A percentile compares a stretch with the other conserved stretches of the same genome.
Evolutionary conservation across 805 yeast species (phyloP).

Genomic region (Candida glaebosa): DNA sequence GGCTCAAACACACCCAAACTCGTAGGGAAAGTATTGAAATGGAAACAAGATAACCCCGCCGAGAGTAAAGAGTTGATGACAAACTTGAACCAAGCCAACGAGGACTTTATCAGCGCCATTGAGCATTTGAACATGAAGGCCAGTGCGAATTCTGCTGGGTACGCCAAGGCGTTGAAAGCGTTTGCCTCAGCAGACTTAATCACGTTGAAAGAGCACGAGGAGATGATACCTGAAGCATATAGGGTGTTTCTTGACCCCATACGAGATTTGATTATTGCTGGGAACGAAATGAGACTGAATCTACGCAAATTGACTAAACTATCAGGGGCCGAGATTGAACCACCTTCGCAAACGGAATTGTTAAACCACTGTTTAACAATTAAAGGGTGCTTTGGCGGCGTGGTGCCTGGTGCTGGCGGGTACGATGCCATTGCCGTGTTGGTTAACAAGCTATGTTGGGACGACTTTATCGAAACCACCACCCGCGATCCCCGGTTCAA

Average conservation of each 20-base stretch:
- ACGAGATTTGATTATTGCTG: constrained; percentile 20
- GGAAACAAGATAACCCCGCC: constrained; percentile 58
- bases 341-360: constrained; percentile 66
- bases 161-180: background rate
- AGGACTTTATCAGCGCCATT: constrained; percentile 49
- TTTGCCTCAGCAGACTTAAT: background rate
- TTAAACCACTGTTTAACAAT: constrained; percentile 49
- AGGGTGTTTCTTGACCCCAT: background rate
- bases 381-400: constrained; percentile 87
- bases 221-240: background rate
- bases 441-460: constrained; percentile 46
- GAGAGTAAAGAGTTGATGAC: constrained; percentile 52
- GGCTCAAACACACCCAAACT: constrained; percentile 95
- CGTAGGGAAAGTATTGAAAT: constrained; percentile 68
- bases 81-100: constrained; percentile 56
- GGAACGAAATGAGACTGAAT: constrained; percentile 50
- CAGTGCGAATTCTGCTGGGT: background rate
- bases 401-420: constrained; percentile 99
- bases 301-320: constrained; percentile 58
- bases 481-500: constrained; percentile 26
- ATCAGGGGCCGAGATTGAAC: constrained; percentile 88
- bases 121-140: constrained; percentile 8
- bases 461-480: constrained; percentile 19
- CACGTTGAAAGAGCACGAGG: background rate
- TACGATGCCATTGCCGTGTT: constrained; percentile 85